Evolutionary conservation across 192 early-diverging fungal genomes (phyloP).

Genomic region (Tieghemiomyces parasiticus): DNA sequence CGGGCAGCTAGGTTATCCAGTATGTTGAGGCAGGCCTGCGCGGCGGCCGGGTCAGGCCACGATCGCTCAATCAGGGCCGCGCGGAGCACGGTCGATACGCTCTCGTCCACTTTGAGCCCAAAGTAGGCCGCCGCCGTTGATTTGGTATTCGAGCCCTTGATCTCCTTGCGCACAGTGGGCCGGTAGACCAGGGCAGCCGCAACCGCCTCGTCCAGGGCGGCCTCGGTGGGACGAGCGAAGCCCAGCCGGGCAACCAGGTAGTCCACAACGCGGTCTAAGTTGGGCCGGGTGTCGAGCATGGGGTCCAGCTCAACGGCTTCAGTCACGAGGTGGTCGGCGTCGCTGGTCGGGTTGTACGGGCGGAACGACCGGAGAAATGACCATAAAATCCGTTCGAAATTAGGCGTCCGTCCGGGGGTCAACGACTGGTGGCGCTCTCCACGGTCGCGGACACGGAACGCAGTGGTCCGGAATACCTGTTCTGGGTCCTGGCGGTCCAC

Average conservation of each 20-base stretch:
- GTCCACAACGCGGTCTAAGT: constrained; percentile 30
- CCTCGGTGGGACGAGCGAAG: constrained; percentile 21
- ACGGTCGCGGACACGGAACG: constrained; percentile 37
- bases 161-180: constrained; percentile 21
- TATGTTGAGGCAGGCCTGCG: no score
- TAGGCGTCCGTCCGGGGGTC: constrained; percentile 42
- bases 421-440: constrained; percentile 74
- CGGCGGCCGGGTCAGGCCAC: no score
- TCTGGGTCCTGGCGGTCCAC: constrained; percentile 32
- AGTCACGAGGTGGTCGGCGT: constrained; percentile 34
- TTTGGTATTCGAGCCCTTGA: constrained; percentile 14
- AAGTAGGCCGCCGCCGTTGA: constrained; percentile 16
- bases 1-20: no score
- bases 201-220: constrained; percentile 37
- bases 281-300: constrained; percentile 26
- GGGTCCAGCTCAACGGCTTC: constrained; percentile 41
- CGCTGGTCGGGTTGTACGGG: constrained; percentile 33
- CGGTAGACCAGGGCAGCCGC: constrained; percentile 24
- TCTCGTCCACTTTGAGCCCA: constrained; percentile 16
- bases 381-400: constrained; percentile 40
- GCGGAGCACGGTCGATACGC: no score
- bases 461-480: constrained; percentile 33
- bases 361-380: constrained; percentile 33
- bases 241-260: constrained; percentile 25
- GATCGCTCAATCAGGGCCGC: no score